A percentile compares a stretch with the other conserved stretches of the same genome.
Conservation (phyloP, 2,329 filamentous ascomycete genomes). For the Talaromyces rugulosus region DNA sequence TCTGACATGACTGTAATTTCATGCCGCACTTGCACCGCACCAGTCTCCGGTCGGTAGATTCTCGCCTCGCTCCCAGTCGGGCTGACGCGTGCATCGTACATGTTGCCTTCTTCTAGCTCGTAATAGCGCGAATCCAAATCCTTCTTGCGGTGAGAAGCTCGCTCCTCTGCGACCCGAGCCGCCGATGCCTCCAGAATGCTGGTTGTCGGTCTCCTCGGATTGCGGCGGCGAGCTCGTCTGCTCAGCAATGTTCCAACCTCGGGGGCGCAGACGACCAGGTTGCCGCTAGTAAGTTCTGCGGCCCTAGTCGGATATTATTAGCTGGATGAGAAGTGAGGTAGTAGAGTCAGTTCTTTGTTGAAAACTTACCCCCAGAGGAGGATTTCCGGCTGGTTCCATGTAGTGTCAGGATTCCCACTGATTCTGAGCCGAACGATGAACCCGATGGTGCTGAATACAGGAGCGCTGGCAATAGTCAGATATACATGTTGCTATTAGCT, state of each 20-base stretch:
- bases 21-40: not conserved
- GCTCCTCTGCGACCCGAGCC: not conserved
- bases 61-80: not conserved
- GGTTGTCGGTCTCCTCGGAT: not conserved
- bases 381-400: slow-evolving; percentile 4
- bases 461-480: not conserved
- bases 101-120: not conserved
- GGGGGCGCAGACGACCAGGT: slow-evolving; percentile 1
- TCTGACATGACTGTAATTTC: not conserved
- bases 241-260: slow-evolving; percentile 2
- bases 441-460: slow-evolving; percentile 3
- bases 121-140: not conserved
- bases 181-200: slow-evolving; percentile 1
- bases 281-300: slow-evolving; percentile 4
- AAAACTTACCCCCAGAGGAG: slow-evolving; percentile 5
- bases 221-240: not conserved
- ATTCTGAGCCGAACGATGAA: slow-evolving; percentile 3
- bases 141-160: not conserved
- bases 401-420: slow-evolving; percentile 3
- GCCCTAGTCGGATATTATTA: not conserved
- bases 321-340: not conserved
- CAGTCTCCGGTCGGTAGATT: not conserved
- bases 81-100: not conserved
- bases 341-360: not conserved
- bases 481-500: not conserved